phyloP scores from a whole-genome alignment of 75 land plant species.

The Pseudotsuga menziesii region DNA sequence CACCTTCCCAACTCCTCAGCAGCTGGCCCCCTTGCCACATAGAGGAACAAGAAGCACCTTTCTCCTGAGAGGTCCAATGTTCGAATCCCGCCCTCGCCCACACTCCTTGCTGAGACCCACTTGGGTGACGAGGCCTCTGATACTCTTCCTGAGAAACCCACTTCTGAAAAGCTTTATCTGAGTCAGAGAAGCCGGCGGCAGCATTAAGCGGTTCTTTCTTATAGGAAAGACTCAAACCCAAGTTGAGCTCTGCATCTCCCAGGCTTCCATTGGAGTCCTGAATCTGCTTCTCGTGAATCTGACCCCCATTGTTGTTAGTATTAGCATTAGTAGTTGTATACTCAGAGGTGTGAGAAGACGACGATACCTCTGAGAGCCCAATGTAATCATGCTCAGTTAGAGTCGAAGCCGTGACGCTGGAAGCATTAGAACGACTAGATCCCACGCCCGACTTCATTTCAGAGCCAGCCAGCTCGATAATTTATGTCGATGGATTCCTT shows the following conservation, averaged over 20 bases:
- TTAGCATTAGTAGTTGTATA: no score
- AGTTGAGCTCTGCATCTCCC: constrained; percentile 6
- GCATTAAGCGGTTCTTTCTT: not conserved
- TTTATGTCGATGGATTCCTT: not conserved
- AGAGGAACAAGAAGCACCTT: no score
- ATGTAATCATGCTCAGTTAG: constrained; percentile 7
- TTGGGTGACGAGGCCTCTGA: not conserved
- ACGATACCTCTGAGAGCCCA: constrained; percentile 8
- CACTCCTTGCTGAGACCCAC: not conserved
- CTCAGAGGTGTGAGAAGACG: not conserved
- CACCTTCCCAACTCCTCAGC: not conserved
- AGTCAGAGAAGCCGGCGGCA: no score
- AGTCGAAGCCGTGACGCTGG: constrained; percentile 5
- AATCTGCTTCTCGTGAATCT: not conserved
- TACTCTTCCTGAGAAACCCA: not conserved
- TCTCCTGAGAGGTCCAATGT: not conserved
- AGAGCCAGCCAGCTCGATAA: not conserved
- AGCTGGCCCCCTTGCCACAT: no score
- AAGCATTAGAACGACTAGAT: constrained; percentile 9
- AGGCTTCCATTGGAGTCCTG: not conserved
- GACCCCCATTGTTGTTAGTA: no score
- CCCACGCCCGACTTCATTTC: constrained; percentile 3
- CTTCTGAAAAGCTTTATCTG: not conserved
- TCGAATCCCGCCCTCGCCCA: not conserved
- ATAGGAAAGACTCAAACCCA: constrained; percentile 7